Base-by-base conservation (phyloP, 768 basidiomycete genomes). In the Amyloporia xantha region DNA sequence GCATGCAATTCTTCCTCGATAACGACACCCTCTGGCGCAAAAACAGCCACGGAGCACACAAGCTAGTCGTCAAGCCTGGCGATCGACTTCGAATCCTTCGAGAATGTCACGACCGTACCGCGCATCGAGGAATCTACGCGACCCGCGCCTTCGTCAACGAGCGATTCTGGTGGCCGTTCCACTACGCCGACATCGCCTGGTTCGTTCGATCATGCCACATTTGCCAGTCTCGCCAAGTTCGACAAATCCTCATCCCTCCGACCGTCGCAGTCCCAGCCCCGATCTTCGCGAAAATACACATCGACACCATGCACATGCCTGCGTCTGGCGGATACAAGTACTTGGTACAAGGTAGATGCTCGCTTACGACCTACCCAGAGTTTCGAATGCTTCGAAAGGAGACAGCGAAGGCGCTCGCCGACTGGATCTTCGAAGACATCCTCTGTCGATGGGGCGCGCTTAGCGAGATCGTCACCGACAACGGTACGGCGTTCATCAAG, bases 301-400 rank as follows among this genome's bases (percentile, higher is more conserved):
- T 71, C 13, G 67, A 76, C 55, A 67, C 68, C 0, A 74, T 76
- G 71, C 57, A 63, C 47, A 65, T 76, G 55, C 71, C 68, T 0
- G 52, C 46, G 0, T 59, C 70, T 0, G 56, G 57, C 2, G 62
- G 69, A 0, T 70, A 53, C 52, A 56, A 56, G 4, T 71, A 68
- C 30, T 54, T 74, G 20, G 57, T 75, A 0, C 71, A 72, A 38
- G 72, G 61, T 1, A 57, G 64, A 0, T 69, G 66, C 49, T 61
- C 62, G 0, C 64, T 75, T 0, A 61, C 63, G 0, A 50, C 49
- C 6, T 72, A 62, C 41, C 63, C 56, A 2, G 33, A 56, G 15
- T 63, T 61, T 30, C 48, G 51, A 0, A 48, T 57, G 28, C 56
- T 73, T 0, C 41, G 55, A 2, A 49, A 48, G 0, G 67, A 73